Base-by-base conservation (phyloP, 1,284 basidiomycete genomes). In the Coniophora puteana region DNA sequence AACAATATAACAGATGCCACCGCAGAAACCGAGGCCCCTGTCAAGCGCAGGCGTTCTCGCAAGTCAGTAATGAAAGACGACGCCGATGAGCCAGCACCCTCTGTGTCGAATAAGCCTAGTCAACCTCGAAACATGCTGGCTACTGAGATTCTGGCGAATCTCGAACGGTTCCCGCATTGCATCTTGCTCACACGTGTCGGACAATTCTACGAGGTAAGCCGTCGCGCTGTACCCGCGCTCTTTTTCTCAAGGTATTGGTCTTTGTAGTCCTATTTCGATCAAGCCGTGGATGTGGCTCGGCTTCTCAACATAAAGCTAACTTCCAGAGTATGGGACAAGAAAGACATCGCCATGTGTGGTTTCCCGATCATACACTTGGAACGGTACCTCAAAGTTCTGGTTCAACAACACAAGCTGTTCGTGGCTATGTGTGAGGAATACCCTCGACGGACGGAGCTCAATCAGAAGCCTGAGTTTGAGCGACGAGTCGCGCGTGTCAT, bases 351-450 rank as follows among this genome's bases (percentile, higher is more conserved):
- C 46, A 81, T 96, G 89, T 85, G 89, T 65, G 93, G 93, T 14
- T 96, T 97, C 60, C 93, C 94, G 0, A 63, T 90, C n/a, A 63
- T 75, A 47, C 87, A 93, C 50, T 72, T 93, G 20, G 84, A 91
- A 66, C 92, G 88, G 58, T 76, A 94, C 60, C 75, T 95, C 55
- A 93, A 90, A 60, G 70, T 83, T 14, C 72, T 96, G 18, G 88
- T 97, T 7, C 83, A 91, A 55, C 78, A 88, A 48, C 72, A 90
- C 48, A 80, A 80, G 34, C 80, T 81, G 13, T 90, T 87, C 48
- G 93, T 96, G 11, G 93, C 92, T 14, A 74, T 96, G 60, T 93
- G 93, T 55, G 93, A 97, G 59, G 93, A 97, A 61, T 90, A 90
- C 58, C 78, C 77, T 23, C 67, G 66, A 21, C 59, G 68, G 43